A percentile compares a stretch with the other conserved stretches of the same genome.
Conservation (phyloP, 1,284 basidiomycete species). For the Austropuccinia psidii region DNA sequence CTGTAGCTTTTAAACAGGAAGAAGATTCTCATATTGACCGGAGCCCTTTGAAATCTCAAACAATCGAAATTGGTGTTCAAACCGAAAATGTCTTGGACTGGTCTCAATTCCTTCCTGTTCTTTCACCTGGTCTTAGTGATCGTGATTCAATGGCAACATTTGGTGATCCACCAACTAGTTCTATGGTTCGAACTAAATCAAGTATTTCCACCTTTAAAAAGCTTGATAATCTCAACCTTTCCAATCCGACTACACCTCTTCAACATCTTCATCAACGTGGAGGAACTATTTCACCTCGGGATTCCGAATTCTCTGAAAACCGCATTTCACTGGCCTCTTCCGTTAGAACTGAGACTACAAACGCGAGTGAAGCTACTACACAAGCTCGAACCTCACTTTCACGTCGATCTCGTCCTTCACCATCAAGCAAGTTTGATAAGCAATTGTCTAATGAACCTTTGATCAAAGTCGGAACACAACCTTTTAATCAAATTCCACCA, state of each 20-base stretch:
- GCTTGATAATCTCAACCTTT: conserved; percentile 50
- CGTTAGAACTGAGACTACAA: conserved; percentile 11
- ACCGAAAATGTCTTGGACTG: neutral
- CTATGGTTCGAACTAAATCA: neutral
- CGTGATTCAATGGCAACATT: conserved; percentile 31
- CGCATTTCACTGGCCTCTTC: neutral
- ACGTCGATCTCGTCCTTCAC: neutral
- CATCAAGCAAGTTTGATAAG: neutral
- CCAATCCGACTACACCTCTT: conserved; percentile 44
- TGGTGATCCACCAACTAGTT: neutral
- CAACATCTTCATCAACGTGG: neutral
- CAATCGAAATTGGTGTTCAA: conserved; percentile 28
- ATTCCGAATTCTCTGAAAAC: conserved; percentile 23
- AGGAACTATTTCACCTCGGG: neutral
- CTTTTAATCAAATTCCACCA: neutral
- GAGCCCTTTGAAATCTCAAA: too few species aligned
- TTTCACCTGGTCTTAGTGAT: neutral
- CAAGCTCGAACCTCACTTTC: neutral
- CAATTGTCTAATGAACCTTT: too few species aligned
- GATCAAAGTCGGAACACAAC: neutral
- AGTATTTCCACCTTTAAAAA: conserved; percentile 14
- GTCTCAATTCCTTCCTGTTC: neutral
- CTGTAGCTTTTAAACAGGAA: too few species aligned
- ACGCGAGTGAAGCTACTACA: conserved; percentile 13
- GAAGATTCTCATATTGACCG: too few species aligned